Evolutionary conservation across 1,284 basidiomycete genomes (phyloP), one percentile per base, ranked within the genome.

Genomic region (Apiotrichum montevideense): DNA sequence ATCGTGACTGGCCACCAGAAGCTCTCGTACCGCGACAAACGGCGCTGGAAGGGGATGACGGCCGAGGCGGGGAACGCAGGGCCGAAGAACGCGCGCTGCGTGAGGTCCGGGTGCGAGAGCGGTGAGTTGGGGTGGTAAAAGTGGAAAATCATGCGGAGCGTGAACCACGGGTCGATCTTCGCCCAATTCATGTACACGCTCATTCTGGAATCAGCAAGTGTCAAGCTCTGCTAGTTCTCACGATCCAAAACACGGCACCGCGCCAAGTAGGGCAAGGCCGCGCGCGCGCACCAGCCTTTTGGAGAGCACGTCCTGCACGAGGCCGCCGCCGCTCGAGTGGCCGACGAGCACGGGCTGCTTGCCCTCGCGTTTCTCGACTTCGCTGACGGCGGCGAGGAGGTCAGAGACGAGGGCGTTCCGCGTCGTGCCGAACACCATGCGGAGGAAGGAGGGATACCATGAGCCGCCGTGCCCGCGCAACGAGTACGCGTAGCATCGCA

Each of bases 251-350:
- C 52, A 49, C 4, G 56, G 56, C 3, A 57, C 40, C 1, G 56
- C 52, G 1, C 52, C 56, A 2, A 57, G 48, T 4, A 57, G 52
- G 1, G 48, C 56, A 4, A 57, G 52, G 4, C 39, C 56, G 9
- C 34, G 32, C 3, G 39, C 56, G 10, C 21, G 21, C 4, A 46
- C 56, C 9, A 37, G 32, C 1, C 47, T 47, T 6, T 51, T 49
- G 7, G 47, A 46, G 2, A 57, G 52, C 9, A 57, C 33, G 4
- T 44, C 43, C 47, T 57, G 56, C 14, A 39, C 29, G 11, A 57
- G 56, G 0, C 56, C 56, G 15, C 56, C 56, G 44, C 56, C 56
- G n/a, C 35, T 41, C 21, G 56, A 57, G 52, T 57, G 56, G 13
- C 56, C 56, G 6, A 49, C 52, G 2, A 57, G 52, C 15, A 57